Percentiles rank a stretch among this genome's conserved stretches.
phyloP scores from a whole-genome alignment of 208 protist species.

The Herpetomonas samuelpessoai region DNA sequence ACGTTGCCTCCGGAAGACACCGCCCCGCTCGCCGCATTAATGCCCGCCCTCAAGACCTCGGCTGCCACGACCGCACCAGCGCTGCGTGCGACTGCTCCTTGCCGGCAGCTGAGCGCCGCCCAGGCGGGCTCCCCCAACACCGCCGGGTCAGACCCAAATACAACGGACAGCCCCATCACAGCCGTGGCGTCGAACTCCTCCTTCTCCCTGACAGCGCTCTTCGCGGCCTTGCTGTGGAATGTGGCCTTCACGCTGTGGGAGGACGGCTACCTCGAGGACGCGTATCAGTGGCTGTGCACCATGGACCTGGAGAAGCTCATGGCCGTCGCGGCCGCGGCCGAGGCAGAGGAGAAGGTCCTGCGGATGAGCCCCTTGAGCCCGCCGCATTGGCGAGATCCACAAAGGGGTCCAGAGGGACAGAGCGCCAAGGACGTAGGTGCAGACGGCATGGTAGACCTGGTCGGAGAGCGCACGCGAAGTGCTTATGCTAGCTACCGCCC shows the following conservation, averaged over 20 bases:
- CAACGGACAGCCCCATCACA: not conserved
- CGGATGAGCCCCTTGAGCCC: too few relatives aligned
- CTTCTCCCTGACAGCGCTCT: slow-evolving; percentile 26
- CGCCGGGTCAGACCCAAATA: not conserved
- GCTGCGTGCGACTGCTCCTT: not conserved
- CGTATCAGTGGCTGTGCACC: slow-evolving; percentile 45
- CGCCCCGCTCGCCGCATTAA: not conserved
- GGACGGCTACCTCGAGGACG: slow-evolving; percentile 50
- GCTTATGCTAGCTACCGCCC: too few relatives aligned
- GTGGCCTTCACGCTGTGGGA: slow-evolving; percentile 52
- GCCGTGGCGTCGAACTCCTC: slow-evolving; percentile 2
- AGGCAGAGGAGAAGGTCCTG: too few relatives aligned
- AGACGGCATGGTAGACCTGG: too few relatives aligned
- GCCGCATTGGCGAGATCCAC: too few relatives aligned
- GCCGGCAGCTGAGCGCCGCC: not conserved
- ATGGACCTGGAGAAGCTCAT: slow-evolving; percentile 37
- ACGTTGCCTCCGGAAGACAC: not conserved
- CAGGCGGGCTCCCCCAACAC: not conserved
- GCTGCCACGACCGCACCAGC: not conserved
- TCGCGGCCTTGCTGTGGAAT: slow-evolving; percentile 56
- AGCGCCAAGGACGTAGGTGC: too few relatives aligned
- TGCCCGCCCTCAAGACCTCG: not conserved
- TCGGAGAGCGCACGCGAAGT: too few relatives aligned
- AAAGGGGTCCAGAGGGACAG: too few relatives aligned
- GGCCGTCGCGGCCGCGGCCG: slow-evolving; percentile 15